phyloP scores from a whole-genome alignment of 257 asterid species.

The Solanum infundibuliforme region DNA sequence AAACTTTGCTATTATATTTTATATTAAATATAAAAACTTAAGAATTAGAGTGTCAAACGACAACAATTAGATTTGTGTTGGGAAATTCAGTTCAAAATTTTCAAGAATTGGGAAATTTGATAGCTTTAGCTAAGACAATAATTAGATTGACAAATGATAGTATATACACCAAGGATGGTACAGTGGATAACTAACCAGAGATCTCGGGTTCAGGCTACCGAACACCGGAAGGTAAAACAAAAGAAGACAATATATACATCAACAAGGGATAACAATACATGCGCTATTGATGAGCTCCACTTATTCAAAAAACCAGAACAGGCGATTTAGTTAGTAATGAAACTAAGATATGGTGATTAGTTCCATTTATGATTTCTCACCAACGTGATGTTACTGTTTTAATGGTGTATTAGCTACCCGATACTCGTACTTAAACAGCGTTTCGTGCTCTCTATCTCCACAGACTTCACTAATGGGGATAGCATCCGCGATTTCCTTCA shows the following conservation, averaged over 20 bases:
- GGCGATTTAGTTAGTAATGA: not conserved
- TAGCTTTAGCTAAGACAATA: too few relatives aligned
- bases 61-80: too few relatives aligned
- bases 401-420: constrained; percentile 14
- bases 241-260: not conserved
- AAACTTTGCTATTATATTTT: too few relatives aligned
- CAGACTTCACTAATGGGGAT: constrained; percentile 27
- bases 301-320: not conserved
- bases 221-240: too few relatives aligned
- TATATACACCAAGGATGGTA: too few relatives aligned
- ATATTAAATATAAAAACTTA: too few relatives aligned
- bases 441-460: constrained; percentile 17
- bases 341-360: not conserved
- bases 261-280: not conserved
- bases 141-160: too few relatives aligned
- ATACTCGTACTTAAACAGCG: constrained; percentile 4
- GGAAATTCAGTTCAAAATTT: too few relatives aligned
- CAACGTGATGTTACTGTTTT: not conserved
- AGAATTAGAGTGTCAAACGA: too few relatives aligned
- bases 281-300: not conserved
- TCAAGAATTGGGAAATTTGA: too few relatives aligned
- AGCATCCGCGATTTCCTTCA: constrained; percentile 17
- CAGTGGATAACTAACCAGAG: too few relatives aligned
- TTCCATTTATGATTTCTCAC: not conserved
- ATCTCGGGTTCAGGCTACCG: too few relatives aligned